Conservation (phyloP, 1,139 yeast species). For the Kurtzmaniella quercitrusa region DNA sequence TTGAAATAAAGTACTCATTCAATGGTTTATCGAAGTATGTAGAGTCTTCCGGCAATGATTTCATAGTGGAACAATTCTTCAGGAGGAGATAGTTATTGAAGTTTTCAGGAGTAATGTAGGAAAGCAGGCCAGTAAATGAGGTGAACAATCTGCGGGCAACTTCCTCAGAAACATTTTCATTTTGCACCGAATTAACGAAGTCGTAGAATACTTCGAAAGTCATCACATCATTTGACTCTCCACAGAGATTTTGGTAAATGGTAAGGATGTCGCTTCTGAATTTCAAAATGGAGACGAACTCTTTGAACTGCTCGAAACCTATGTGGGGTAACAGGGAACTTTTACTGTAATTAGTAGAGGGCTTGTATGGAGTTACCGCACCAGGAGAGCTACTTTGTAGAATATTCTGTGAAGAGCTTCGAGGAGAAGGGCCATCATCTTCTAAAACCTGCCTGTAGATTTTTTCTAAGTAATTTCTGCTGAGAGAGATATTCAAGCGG, state of each 20-base stretch:
- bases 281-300: slow-evolving; percentile 53
- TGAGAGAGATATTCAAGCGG: slow-evolving; percentile 62
- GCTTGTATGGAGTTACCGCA: not conserved
- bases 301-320: slow-evolving; percentile 65
- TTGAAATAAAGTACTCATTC: slow-evolving; percentile 81
- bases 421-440: not conserved
- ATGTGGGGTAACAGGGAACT: not conserved
- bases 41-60: slow-evolving; percentile 15
- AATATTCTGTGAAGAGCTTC: too few species aligned
- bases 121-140: slow-evolving; percentile 34
- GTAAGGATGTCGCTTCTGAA: slow-evolving; percentile 27
- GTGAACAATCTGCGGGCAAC: slow-evolving; percentile 34
- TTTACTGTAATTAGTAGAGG: not conserved
- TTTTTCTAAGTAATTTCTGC: slow-evolving; percentile 22
- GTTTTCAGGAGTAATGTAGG: slow-evolving; percentile 42
- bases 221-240: slow-evolving; percentile 36
- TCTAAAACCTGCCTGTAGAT: slow-evolving; percentile 42
- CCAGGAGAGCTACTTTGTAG: not conserved
- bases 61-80: slow-evolving; percentile 34
- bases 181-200: slow-evolving; percentile 51
- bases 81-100: slow-evolving; percentile 52
- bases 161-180: slow-evolving; percentile 33
- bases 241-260: slow-evolving; percentile 23
- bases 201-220: slow-evolving; percentile 32
- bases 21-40: slow-evolving; percentile 62